Percentiles rank a stretch among this genome's conserved stretches.
These are phyloP conservation scores for Clarireedia monteithiana DNA, from an alignment of 2,329 filamentous ascomycete genomes.

Conservation along the genomic window DNA sequence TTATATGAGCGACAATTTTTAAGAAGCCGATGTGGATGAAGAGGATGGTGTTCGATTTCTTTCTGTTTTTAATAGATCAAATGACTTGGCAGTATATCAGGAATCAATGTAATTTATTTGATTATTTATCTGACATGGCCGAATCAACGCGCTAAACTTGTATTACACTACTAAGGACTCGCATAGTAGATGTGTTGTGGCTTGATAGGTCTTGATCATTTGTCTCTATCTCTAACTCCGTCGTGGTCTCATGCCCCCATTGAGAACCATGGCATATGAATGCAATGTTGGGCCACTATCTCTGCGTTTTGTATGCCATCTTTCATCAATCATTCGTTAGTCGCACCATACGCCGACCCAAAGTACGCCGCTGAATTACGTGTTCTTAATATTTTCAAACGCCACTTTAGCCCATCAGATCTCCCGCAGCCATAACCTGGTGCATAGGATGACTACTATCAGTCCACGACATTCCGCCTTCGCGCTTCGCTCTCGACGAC, in stretches of 20 bases:
- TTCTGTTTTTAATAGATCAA: too few species aligned
- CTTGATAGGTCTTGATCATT: not conserved
- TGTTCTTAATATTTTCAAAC: not conserved
- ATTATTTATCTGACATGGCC: too few species aligned
- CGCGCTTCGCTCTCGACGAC: not conserved
- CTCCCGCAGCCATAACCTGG: slow-evolving; percentile 11
- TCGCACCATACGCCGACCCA: slow-evolving; percentile 1
- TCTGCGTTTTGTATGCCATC: not conserved
- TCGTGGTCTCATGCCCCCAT: slow-evolving; percentile 7
- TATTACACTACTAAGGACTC: too few species aligned
- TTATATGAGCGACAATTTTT: not conserved
- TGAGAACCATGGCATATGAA: not conserved
- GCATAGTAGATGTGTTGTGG: not conserved
- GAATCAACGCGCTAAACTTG: too few species aligned
- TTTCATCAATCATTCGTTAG: not conserved
- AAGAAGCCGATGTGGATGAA: too few species aligned
- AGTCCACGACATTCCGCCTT: slow-evolving; percentile 5
- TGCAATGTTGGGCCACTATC: not conserved
- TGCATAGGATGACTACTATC: slow-evolving; percentile 1
- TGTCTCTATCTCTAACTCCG: slow-evolving; percentile 4
- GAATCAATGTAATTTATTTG: too few species aligned
- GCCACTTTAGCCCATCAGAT: slow-evolving; percentile 9
- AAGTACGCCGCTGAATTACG: not conserved
- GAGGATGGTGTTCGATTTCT: too few species aligned
- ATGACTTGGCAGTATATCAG: too few species aligned